Base-by-base conservation (phyloP, 805 yeast species). In the Dipodascus albidus region DNA sequence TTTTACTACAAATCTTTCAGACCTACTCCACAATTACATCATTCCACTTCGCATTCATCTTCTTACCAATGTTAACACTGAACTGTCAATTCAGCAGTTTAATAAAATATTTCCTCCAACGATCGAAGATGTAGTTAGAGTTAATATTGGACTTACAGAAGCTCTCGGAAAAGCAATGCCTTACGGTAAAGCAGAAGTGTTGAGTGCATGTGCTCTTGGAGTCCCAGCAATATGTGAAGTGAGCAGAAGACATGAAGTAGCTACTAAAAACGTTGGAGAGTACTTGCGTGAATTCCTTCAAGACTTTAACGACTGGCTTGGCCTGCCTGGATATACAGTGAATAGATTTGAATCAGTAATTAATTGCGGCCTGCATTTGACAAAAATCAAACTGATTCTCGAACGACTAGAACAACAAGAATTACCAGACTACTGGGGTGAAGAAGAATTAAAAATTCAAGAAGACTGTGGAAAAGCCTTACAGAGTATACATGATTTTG, bases 161-260 rank as follows among this genome's bases (percentile, higher is more conserved):
- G 80, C 93, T 21, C 69, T 91, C 53, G 78, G 79, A 55, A 67
- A 76, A 14, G 91, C 97, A 0, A 62, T 72, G 1, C 79, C 82
- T 0, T 79, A 67, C 62, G 96, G 96, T 1, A 78, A 84, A 50
- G 75, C 76, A 51, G 97, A 91, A 66, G 74, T 87, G 2, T 67
- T 91, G 55, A 82, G 79, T 56, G 96, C 91, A 0, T 79, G 95
- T 63, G 93, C 88, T 2, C 75, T 80, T 51, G 81, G 93, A 0
- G 74, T 91, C n/a, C 96, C 97, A 0, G 87, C 87, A 65, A 90
- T 89, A 65, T 91, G 87, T 70, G 87, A 88, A 63, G 96, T 97
- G 0, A 86, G 86, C 60, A 87, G 89, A 74, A 75, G 97, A 54
- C 97, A 91, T 67, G 96, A 90, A 67, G 96, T 96, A 6, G 96